Percentiles rank a stretch among this genome's conserved stretches.
phyloP scores from a whole-genome alignment of 805 yeast species.

The Nakazawaea populi region DNA sequence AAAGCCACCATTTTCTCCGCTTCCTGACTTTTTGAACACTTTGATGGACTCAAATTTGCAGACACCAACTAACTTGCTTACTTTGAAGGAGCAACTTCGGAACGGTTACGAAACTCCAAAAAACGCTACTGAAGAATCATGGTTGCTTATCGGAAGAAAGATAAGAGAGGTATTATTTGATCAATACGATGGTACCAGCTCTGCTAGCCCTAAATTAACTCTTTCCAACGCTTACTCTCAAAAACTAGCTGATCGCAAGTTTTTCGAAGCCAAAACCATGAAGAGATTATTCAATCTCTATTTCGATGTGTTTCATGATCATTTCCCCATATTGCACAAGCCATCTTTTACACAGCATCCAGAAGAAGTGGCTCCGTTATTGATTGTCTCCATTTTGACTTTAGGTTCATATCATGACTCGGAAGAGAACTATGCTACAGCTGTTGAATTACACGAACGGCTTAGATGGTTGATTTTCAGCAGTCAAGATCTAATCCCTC shows the following conservation, averaged over 20 bases:
- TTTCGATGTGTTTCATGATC: constrained; percentile 21
- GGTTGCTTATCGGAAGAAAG: constrained; percentile 12
- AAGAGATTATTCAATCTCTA: constrained; percentile 14
- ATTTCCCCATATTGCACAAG: constrained; percentile 20
- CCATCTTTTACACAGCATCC: constrained; percentile 17
- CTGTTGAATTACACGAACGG: constrained; percentile 19
- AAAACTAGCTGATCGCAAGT: constrained; percentile 11
- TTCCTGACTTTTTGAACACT: constrained; percentile 1
- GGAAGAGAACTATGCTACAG: constrained; percentile 15
- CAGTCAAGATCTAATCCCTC: constrained; percentile 17
- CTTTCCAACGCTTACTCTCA: constrained; percentile 13
- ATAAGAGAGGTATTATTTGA: constrained; percentile 16
- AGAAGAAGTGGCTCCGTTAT: constrained; percentile 17
- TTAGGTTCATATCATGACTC: constrained; percentile 19
- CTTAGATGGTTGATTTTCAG: constrained; percentile 19
- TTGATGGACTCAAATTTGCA: constrained; percentile 2
- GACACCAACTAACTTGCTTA: constrained; percentile 2
- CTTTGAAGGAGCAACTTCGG: not conserved
- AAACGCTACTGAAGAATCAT: constrained; percentile 3
- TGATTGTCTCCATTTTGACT: constrained; percentile 18
- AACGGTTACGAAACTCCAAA: not conserved
- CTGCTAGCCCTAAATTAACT: constrained; percentile 12
- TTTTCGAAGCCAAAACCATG: constrained; percentile 16
- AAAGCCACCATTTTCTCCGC: constrained; percentile 1
- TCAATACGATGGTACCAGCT: constrained; percentile 4